Evolutionary conservation across 2,329 filamentous ascomycete genomes (phyloP), one percentile per base, ranked within the genome.

Genomic region (Colletotrichum caudatum): DNA sequence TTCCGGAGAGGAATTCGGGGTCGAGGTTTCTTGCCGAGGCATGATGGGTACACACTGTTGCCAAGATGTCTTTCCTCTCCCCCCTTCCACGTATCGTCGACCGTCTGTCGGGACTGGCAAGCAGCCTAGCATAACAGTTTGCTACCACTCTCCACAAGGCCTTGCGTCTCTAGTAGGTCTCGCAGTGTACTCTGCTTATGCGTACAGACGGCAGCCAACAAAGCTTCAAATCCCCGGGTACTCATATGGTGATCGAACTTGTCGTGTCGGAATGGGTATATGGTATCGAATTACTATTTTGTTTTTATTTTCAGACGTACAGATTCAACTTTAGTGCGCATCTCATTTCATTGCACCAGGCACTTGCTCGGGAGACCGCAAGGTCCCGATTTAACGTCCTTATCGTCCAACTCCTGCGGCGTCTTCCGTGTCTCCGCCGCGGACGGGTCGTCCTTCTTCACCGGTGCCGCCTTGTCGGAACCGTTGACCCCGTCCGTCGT

Each of bases 301-400:
- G 16, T 59, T 65, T 37, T 33, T n/a, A n/a, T n/a, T 59, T 44
- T 35, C 35, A 37, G 7, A 14, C 6, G 18, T 2, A 18, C 6
- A 16, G 3, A 23, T 57, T 61, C 57, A 61, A 57, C 29, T 37
- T 18, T 23, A 20, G 39, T n/a, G 18, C 18, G 33, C 16, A 9
- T 29, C 12, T 76, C 23, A 5, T 29, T 8, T 76, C 83, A 94
- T 78, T 90, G 83, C 76, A 96, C 89, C 58, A 84, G 82, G 81
- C 93, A 96, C 78, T 95, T 95, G 63, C 85, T 83, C 41, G 94
- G 93, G 76, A 96, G 83, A 29, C 94, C 93, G 79, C 94, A 97
- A 57, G 92, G 92, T 0, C 93, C 92, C 78, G 91, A 89, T 68
- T 78, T 79, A 69, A 80, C 78, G 60, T 76, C 78, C 35, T 80